These are phyloP conservation scores for Dispira parvispora DNA, from an alignment of 192 early-diverging fungal species.

Conservation along the genomic window DNA sequence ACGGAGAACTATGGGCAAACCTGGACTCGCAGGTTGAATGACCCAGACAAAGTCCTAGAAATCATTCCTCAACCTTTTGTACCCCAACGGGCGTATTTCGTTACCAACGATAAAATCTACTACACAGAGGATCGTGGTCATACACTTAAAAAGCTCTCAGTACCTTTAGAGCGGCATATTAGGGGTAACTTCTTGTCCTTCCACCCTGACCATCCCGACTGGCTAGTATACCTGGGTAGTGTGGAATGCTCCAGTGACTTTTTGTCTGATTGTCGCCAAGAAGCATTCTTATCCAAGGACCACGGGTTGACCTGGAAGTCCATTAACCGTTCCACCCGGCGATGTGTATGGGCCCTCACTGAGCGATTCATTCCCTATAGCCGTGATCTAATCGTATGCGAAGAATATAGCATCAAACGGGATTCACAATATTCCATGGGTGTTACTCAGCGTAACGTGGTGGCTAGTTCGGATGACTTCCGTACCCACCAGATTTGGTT, in stretches of 20 bases:
- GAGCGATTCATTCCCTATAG: constrained; percentile 30
- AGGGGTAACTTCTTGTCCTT: constrained; percentile 50
- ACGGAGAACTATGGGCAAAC: constrained; percentile 47
- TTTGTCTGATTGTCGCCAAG: constrained; percentile 40
- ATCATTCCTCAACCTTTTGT: constrained; percentile 46
- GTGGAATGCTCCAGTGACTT: constrained; percentile 26
- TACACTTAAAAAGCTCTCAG: constrained; percentile 33
- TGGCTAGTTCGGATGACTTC: constrained; percentile 41
- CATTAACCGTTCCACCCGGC: constrained; percentile 33
- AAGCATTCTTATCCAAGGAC: constrained; percentile 52
- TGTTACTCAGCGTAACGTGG: constrained; percentile 39
- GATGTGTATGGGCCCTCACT: constrained; percentile 53
- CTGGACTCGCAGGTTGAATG: constrained; percentile 28
- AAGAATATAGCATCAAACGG: constrained; percentile 42
- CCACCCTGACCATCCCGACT: constrained; percentile 70
- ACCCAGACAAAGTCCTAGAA: constrained; percentile 21
- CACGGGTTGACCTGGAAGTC: constrained; percentile 49
- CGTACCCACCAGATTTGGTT: constrained; percentile 32
- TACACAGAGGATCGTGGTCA: constrained; percentile 42
- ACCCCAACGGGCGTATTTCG: constrained; percentile 39
- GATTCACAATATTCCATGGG: constrained; percentile 30
- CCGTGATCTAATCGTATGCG: constrained; percentile 55
- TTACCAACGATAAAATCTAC: constrained; percentile 26
- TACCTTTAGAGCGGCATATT: constrained; percentile 40
- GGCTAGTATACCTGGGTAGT: constrained; percentile 61